phyloP scores from a whole-genome alignment of 2,329 filamentous ascomycete species.

The Colletotrichum sublineola region DNA sequence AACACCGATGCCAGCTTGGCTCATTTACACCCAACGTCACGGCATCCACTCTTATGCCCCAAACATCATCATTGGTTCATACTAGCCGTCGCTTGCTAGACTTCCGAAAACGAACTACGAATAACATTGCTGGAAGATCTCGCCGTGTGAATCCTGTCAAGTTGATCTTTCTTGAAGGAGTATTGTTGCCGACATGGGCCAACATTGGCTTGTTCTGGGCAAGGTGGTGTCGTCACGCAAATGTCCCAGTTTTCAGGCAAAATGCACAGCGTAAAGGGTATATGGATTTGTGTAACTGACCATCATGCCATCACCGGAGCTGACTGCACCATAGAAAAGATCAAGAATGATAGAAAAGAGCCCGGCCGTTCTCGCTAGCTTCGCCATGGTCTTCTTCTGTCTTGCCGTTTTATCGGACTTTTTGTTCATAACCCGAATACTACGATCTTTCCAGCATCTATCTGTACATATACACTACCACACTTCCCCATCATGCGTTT shows the following conservation, averaged over 20 bases:
- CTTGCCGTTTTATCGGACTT: constrained; percentile 15
- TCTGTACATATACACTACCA: constrained; percentile 20
- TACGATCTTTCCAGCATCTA: constrained; percentile 21
- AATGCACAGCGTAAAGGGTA: constrained; percentile 23
- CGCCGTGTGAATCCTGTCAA: not conserved
- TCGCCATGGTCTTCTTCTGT: not conserved
- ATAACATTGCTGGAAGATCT: not conserved
- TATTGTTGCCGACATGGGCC: constrained; percentile 17
- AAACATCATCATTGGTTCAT: constrained; percentile 23
- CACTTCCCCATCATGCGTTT: constrained; percentile 27
- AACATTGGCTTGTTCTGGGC: constrained; percentile 28
- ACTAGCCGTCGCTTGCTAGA: constrained; percentile 4
- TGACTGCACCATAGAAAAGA: not conserved
- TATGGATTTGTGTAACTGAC: constrained; percentile 31
- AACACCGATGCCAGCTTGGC: constrained; percentile 30
- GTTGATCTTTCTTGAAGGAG: constrained; percentile 6
- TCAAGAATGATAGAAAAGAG: constrained; percentile 16
- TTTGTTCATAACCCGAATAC: constrained; percentile 16
- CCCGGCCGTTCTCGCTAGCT: not conserved
- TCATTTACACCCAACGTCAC: constrained; percentile 36
- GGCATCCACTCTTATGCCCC: constrained; percentile 31
- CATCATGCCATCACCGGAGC: constrained; percentile 15
- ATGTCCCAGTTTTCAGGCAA: constrained; percentile 7
- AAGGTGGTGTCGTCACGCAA: constrained; percentile 10
- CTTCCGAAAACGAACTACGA: not conserved